These are phyloP conservation scores for Afroboletus lepidellus DNA, from an alignment of 1,284 basidiomycete species.

Conservation along the genomic window DNA sequence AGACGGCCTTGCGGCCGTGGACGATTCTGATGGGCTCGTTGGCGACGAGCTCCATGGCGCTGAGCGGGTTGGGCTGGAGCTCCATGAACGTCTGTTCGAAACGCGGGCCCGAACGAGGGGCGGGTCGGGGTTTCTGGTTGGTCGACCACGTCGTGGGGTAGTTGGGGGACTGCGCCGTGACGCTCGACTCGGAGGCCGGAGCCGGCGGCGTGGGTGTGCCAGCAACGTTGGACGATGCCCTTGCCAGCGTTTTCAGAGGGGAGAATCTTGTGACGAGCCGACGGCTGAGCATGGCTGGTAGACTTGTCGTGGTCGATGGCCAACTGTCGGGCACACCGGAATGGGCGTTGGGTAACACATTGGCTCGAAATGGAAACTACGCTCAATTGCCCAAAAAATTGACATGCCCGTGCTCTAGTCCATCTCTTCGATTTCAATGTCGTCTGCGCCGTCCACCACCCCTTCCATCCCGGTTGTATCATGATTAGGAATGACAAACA, in stretches of 20 bases:
- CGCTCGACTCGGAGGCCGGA: constrained; percentile 36
- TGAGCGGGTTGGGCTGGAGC: constrained; percentile 86
- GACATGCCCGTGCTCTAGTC: too few relatives aligned
- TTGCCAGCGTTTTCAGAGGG: constrained; percentile 28
- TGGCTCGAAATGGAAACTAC: constrained; percentile 20
- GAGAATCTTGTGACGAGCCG: constrained; percentile 34
- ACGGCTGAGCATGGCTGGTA: constrained; percentile 38
- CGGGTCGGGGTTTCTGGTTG: constrained; percentile 64
- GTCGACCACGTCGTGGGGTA: constrained; percentile 76
- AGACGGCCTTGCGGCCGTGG: constrained; percentile 79
- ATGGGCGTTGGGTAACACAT: neutral
- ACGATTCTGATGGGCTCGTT: constrained; percentile 86
- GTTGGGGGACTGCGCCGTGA: constrained; percentile 75
- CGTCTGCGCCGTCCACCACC: constrained; percentile 41
- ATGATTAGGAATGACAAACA: constrained; percentile 87
- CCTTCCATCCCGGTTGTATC: constrained; percentile 42
- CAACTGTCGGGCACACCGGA: neutral
- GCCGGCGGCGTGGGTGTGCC: constrained; percentile 24
- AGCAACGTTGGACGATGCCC: constrained; percentile 36
- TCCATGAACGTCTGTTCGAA: constrained; percentile 91
- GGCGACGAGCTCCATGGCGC: constrained; percentile 87
- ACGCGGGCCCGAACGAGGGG: constrained; percentile 59
- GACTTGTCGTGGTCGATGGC: constrained; percentile 13
- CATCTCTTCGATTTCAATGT: constrained; percentile 79
- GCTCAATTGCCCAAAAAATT: too few relatives aligned